Evolutionary conservation across 768 basidiomycete species (phyloP), one percentile per base, ranked within the genome.

Genomic region (Pisolithus sp.): DNA sequence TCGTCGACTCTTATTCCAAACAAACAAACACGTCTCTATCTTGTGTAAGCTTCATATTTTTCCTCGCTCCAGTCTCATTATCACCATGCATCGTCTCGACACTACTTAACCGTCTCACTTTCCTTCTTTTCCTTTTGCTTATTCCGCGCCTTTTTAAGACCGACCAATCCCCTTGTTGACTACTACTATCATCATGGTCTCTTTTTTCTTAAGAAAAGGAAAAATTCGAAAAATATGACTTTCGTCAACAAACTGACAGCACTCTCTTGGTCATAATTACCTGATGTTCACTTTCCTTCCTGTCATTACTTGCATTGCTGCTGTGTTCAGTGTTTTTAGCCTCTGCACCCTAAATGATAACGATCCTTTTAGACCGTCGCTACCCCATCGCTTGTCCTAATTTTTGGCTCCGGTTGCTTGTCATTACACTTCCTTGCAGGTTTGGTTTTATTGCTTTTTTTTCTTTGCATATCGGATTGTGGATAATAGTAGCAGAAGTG

Each of bases 291-390:
- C 54, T 50, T 60, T 42, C 28, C 10, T 56, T 48, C 51, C 61
- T 56, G 56, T 67, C 62, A 50, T 53, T 62, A 59, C 59, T 57
- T 69, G 59, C 67, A 67, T 67, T 54, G 57, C 62, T 67, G 67
- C 63, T 62, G 56, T 57, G 55, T 50, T 59, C 46, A 49, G 54
- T 54, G 34, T 34, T 34, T 34, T 34, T 34, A 34, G 34, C 54
- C 50, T 55, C 42, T 52, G 45, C 64, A 67, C 54, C 51, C 36
- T 8, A 55, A 57, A 61, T 56, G 24, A 61, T 57, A 56, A 62
- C 62, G 30, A 58, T 66, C 64, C 55, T 52, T 57, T 46, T 60
- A 62, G 56, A 62, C 46, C 45, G 18, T 31, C 50, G 18, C 48
- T 64, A 54, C 53, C 44, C 24, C 21, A 9, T 43, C 23, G 42